Percentiles rank a stretch among this genome's conserved stretches.
Evolutionary conservation across 2,329 filamentous ascomycete species (phyloP).

Genomic region (Zasmidium citrigriseum): DNA sequence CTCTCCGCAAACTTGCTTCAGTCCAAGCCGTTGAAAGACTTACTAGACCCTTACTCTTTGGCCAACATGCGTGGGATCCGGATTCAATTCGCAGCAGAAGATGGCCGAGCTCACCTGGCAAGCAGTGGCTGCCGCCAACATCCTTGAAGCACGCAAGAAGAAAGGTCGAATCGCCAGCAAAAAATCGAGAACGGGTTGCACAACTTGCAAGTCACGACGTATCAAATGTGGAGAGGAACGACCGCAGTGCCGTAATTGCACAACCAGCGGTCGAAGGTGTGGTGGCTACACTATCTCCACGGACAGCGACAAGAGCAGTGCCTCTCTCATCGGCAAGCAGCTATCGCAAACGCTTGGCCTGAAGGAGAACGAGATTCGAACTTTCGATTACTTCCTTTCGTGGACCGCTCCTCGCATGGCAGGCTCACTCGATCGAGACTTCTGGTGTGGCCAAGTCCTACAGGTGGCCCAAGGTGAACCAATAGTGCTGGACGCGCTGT

Average conservation of each 20-base stretch:
- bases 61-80: neutral
- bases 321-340: conserved; percentile 1
- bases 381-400: conserved; percentile 25
- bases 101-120: conserved; percentile 2
- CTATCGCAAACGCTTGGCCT: conserved; percentile 9
- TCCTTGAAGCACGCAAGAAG: conserved; percentile 17
- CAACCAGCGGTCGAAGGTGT: conserved; percentile 55
- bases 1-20: no score
- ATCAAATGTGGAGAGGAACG: conserved; percentile 59
- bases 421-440: conserved; percentile 24
- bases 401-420: conserved; percentile 25
- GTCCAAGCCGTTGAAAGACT: no score
- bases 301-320: neutral
- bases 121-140: neutral
- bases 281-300: conserved; percentile 48
- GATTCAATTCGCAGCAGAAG: neutral
- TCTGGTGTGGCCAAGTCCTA: conserved; percentile 30
- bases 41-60: no score
- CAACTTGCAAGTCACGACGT: conserved; percentile 43
- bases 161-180: conserved; percentile 21
- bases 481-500: conserved; percentile 18
- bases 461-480: conserved; percentile 30
- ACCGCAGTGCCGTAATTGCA: conserved; percentile 54
- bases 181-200: conserved; percentile 22
- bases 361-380: conserved; percentile 11